Evolutionary conservation across 768 basidiomycete species (phyloP).

Genomic region (Serendipita sp.): DNA sequence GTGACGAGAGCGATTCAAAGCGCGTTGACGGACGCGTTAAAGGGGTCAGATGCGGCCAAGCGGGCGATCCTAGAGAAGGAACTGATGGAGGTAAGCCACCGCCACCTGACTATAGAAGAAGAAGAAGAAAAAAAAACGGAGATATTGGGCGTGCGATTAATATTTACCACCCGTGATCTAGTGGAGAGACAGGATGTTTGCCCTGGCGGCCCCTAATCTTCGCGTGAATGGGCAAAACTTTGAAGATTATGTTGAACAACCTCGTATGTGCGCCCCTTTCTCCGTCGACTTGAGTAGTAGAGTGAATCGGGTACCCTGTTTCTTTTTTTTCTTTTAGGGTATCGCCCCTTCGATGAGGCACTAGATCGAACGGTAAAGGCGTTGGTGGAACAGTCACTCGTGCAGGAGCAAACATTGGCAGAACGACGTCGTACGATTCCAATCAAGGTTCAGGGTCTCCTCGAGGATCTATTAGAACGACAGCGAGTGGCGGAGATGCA

Average conservation of each 20-base stretch:
- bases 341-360: slow-evolving; percentile 57
- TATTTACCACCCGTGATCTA: too few relatives aligned
- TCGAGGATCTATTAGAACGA: slow-evolving; percentile 23
- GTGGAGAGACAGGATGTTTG: slow-evolving; percentile 49
- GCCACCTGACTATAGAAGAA: too few relatives aligned
- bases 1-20: not conserved
- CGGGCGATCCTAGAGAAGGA: not conserved
- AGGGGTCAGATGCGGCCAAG: not conserved
- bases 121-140: too few relatives aligned
- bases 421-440: slow-evolving; percentile 49
- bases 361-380: slow-evolving; percentile 74
- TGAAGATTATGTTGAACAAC: slow-evolving; percentile 39
- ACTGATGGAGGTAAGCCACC: not conserved
- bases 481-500: slow-evolving; percentile 19
- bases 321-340: not conserved
- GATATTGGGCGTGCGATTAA: too few relatives aligned
- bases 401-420: slow-evolving; percentile 59
- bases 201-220: slow-evolving; percentile 50
- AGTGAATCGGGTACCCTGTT: not conserved
- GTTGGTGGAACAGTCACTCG: slow-evolving; percentile 52
- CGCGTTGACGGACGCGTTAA: not conserved
- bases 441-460: slow-evolving; percentile 28
- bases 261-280: too few relatives aligned
- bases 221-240: slow-evolving; percentile 66
- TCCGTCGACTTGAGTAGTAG: slow-evolving; percentile 13